Conservation (phyloP, 192 early-diverging fungal genomes). For the Podila clonocystis region DNA sequence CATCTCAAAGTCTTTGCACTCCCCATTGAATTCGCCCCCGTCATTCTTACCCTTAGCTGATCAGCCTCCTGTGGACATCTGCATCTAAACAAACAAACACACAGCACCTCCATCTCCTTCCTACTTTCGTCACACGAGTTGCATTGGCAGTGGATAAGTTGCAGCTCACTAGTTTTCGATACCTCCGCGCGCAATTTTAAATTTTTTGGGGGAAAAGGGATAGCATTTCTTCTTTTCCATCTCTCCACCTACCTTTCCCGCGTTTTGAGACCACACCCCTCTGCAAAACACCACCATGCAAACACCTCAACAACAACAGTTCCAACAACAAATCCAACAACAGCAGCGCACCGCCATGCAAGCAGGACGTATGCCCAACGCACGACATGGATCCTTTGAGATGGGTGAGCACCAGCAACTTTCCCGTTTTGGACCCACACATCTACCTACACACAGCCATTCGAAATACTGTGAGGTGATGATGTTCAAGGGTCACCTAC, state of each 20-base stretch:
- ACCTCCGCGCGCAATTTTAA: too few species aligned
- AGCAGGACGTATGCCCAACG: slow-evolving; percentile 47
- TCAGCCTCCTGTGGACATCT: too few species aligned
- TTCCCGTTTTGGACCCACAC: too few species aligned
- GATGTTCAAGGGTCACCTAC: neutral
- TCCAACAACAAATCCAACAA: slow-evolving; percentile 41
- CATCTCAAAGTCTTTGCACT: too few species aligned
- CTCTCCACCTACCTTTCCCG: neutral
- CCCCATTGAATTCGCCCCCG: too few species aligned
- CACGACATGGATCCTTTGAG: slow-evolving; percentile 46
- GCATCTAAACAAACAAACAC: too few species aligned
- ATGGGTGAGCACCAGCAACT: slow-evolving; percentile 20
- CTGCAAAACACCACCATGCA: slow-evolving; percentile 20
- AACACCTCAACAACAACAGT: slow-evolving; percentile 44
- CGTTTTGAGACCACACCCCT: neutral
- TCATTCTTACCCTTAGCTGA: too few species aligned
- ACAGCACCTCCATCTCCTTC: too few species aligned
- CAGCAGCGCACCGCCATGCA: slow-evolving; percentile 39
- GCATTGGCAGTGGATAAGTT: too few species aligned
- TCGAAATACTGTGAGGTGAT: neutral
- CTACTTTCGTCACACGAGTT: too few species aligned
- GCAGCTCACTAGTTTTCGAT: too few species aligned
- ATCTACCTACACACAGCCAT: neutral
- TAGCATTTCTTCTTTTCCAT: neutral
- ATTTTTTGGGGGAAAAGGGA: too few species aligned